Evolutionary conservation across 768 basidiomycete species (phyloP).

Genomic region (Leccinum ochraceum): DNA sequence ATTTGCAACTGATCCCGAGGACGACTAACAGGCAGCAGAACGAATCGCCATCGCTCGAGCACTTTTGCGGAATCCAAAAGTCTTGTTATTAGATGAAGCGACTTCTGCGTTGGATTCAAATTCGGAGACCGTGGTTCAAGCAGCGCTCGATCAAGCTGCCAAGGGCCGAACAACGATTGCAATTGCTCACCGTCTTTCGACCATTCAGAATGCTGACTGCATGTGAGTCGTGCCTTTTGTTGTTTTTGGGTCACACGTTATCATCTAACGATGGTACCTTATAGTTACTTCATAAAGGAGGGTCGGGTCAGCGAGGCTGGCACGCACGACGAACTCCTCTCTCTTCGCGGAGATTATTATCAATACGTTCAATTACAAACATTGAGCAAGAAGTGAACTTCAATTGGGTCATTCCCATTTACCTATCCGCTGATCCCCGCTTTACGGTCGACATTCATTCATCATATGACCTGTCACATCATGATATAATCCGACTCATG

Average conservation of each 20-base stretch:
- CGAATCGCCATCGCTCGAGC: conserved; percentile 88
- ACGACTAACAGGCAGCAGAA: conserved; percentile 34
- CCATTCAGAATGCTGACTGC: conserved; percentile 88
- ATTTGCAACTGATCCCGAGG: not conserved
- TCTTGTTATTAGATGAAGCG: conserved; percentile 86
- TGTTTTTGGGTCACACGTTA: not conserved
- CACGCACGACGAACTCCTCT: conserved; percentile 81
- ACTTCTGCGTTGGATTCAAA: conserved; percentile 90
- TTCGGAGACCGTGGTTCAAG: conserved; percentile 94
- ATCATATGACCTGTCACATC: too few relatives aligned
- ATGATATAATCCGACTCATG: too few relatives aligned
- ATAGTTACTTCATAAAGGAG: conserved; percentile 86
- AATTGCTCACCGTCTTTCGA: conserved; percentile 92
- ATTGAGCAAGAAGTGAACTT: conserved; percentile 43
- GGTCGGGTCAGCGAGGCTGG: conserved; percentile 84
- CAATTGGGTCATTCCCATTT: too few relatives aligned
- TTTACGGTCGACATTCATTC: too few relatives aligned
- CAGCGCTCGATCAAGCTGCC: conserved; percentile 88
- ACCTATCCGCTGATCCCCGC: too few relatives aligned
- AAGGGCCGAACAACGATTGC: conserved; percentile 93
- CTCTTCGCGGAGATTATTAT: conserved; percentile 67
- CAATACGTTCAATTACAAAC: conserved; percentile 90
- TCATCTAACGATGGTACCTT: conserved; percentile 1
- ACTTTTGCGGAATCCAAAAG: conserved; percentile 86
- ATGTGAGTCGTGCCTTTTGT: conserved; percentile 55